Base-by-base conservation (phyloP, 495 filamentous ascomycete species). In the Penicillium silybi region DNA sequence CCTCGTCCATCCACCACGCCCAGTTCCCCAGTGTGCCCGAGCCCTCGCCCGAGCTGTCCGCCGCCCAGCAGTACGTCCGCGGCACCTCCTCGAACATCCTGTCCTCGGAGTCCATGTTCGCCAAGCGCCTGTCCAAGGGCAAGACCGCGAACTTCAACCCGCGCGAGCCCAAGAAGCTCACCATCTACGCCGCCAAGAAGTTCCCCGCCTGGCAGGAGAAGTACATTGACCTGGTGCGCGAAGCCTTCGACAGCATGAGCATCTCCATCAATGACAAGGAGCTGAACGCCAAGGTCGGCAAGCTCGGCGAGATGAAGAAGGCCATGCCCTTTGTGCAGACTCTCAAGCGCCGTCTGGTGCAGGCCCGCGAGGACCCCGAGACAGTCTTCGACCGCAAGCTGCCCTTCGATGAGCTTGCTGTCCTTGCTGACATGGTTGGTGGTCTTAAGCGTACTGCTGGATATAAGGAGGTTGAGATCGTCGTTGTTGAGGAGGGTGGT, bases 241-340 rank as follows among this genome's bases (percentile, higher is more conserved):
- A 85, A 51, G 71, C 81, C 29, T 87, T 87, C 57, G 73, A 81
- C 48, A 56, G 68, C 32, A 51, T 80, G 37, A 80, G 62, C 51
- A 54, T 89, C 52, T 65, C 63, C 19, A 65, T 87, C 57, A 83
- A 95, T 54, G 89, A 95, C 62, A 95, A 93, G 74, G 81, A 80
- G 47, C 72, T 97, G 17, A 88, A 81, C 59, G 80, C 80, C 44
- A 80, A 84, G 60, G 80, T 92, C 18, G 80, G 78, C 59, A 91
- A 91, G 73, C 80, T 93, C 62, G 79, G 81, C 23, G 92, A 97
- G 71, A 89, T 87, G 80, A 98, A 98, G 82, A 90, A 92, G 70
- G 92, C 89, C 22, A 97, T 97, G 93, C 95, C 95, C 5, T 98
- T 97, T 62, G 84, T 97, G 4, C 90, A 97, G 69, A 70, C 63